These are phyloP conservation scores for Phytophthora melonis DNA, from an alignment of 352 stramenopile species.

Conservation along the genomic window DNA sequence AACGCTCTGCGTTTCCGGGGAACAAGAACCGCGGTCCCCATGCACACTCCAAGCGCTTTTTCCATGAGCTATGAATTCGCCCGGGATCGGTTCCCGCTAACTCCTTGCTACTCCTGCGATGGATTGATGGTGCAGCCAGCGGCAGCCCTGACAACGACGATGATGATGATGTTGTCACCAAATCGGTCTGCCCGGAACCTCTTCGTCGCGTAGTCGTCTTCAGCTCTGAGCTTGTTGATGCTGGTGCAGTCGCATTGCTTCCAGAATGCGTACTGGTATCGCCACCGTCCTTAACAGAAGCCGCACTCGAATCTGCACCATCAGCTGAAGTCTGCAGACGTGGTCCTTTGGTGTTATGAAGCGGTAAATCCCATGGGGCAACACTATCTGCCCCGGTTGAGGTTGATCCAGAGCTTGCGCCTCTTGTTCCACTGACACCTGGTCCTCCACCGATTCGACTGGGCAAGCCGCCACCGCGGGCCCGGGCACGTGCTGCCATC, in stretches of 20 bases:
- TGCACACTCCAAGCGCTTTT: slow-evolving; percentile 62
- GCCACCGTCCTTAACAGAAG: neutral
- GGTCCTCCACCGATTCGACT: slow-evolving; percentile 55
- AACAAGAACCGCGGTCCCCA: slow-evolving; percentile 71
- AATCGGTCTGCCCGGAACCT: slow-evolving; percentile 25
- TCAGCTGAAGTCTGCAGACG: slow-evolving; percentile 28
- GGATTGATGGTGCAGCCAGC: slow-evolving; percentile 12
- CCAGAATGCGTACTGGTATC: slow-evolving; percentile 5
- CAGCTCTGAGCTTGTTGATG: neutral
- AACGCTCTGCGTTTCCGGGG: slow-evolving; percentile 40
- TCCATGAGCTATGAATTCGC: slow-evolving; percentile 58
- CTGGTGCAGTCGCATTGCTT: slow-evolving; percentile 9
- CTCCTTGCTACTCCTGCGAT: slow-evolving; percentile 30
- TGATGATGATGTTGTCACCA: slow-evolving; percentile 27
- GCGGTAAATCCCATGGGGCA: slow-evolving; percentile 79
- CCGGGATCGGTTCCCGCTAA: slow-evolving; percentile 30
- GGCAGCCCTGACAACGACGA: slow-evolving; percentile 34
- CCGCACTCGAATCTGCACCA: slow-evolving; percentile 16
- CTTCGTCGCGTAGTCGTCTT: slow-evolving; percentile 25
- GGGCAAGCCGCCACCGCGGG: slow-evolving; percentile 61
- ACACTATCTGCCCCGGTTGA: slow-evolving; percentile 51
- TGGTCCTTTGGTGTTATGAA: slow-evolving; percentile 48
- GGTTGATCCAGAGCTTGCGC: slow-evolving; percentile 19
- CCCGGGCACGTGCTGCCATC: slow-evolving; percentile 74
- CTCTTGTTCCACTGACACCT: slow-evolving; percentile 38